phyloP scores from a whole-genome alignment of 352 stramenopile genomes.

The Phytophthora sansomeana region DNA sequence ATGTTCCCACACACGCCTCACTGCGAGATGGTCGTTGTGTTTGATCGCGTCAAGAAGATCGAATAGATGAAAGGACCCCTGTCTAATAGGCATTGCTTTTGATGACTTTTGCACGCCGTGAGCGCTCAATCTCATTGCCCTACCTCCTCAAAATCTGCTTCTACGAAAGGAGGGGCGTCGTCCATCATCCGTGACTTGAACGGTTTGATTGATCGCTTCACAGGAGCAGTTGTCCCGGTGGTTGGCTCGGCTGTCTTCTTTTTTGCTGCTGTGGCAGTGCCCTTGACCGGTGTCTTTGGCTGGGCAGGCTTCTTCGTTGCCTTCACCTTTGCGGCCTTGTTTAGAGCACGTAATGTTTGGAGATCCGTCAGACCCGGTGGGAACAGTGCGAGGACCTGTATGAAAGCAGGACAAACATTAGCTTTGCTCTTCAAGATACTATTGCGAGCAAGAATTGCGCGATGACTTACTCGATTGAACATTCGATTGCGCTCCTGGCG shows the following conservation, averaged over 20 bases:
- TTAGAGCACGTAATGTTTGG: constrained; percentile 69
- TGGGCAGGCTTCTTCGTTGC: constrained; percentile 50
- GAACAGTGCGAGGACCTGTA: constrained; percentile 69
- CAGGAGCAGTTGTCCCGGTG: constrained; percentile 11
- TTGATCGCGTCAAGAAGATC: constrained; percentile 87
- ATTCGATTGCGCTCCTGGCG: constrained; percentile 88
- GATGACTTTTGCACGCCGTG: constrained; percentile 10
- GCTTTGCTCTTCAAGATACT: not conserved
- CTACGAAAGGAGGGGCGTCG: constrained; percentile 59
- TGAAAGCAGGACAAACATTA: constrained; percentile 1
- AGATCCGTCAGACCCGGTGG: constrained; percentile 69
- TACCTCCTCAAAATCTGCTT: constrained; percentile 77
- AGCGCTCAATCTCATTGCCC: constrained; percentile 37
- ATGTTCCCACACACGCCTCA: constrained; percentile 99
- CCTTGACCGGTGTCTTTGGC: constrained; percentile 39
- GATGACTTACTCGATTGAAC: constrained; percentile 68
- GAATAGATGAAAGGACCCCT: constrained; percentile 21
- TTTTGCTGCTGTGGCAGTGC: constrained; percentile 38
- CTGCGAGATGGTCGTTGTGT: constrained; percentile 99
- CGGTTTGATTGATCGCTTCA: constrained; percentile 70
- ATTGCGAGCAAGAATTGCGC: not conserved
- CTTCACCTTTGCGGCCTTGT: constrained; percentile 75
- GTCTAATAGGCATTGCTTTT: constrained; percentile 17
- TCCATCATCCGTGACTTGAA: constrained; percentile 88
- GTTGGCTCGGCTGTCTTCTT: constrained; percentile 47